Evolutionary conservation across 805 yeast genomes (phyloP), one percentile per base, ranked within the genome.

Genomic region (Saccharomycopsis sp.): DNA sequence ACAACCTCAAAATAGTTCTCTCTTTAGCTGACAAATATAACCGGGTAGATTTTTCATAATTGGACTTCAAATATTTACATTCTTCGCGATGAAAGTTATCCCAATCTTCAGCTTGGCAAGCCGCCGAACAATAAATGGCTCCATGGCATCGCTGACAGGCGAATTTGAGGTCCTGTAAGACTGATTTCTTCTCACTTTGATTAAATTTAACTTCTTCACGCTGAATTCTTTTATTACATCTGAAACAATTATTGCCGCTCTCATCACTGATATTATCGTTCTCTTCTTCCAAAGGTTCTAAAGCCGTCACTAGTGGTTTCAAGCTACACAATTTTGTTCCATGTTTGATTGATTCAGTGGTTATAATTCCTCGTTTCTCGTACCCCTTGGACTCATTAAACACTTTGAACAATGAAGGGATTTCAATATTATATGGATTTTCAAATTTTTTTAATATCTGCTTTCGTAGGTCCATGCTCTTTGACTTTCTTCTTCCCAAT

Each of bases 61-160:
- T n/a, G n/a, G n/a, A n/a, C n/a, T 37, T 20, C 1, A 40, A 13
- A 31, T 21, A 45, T 22, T 49, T 41, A 32, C 51, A 40, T 14
- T 46, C 50, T 14, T 32, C 19, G n/a, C 23, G 20, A 23, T 46
- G 50, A 13, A 37, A 41, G 2, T 22, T 29, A 6, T 21, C n/a
- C 38, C 38, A 26, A 21, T 46, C 50, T n/a, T 21, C n/a, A 3
- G 14, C 20, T 11, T 14, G n/a, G 22, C 50, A 46, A n/a, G 11
- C 21, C 4, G 22, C 20, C 19, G 38, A 35, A 21, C 50, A 46
- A 34, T 46, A 46, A 3, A 34, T 23, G 4, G 35, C 29, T 5
- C 16, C 13, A 26, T 24, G n/a, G 17, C 47, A 44, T 13, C n/a
- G 2, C 21, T 22, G 31, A 28, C 47, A 44, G 20, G 9, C 16